Base-by-base conservation (phyloP, 2,329 filamentous ascomycete genomes). In the Microcyclosporella mali region DNA sequence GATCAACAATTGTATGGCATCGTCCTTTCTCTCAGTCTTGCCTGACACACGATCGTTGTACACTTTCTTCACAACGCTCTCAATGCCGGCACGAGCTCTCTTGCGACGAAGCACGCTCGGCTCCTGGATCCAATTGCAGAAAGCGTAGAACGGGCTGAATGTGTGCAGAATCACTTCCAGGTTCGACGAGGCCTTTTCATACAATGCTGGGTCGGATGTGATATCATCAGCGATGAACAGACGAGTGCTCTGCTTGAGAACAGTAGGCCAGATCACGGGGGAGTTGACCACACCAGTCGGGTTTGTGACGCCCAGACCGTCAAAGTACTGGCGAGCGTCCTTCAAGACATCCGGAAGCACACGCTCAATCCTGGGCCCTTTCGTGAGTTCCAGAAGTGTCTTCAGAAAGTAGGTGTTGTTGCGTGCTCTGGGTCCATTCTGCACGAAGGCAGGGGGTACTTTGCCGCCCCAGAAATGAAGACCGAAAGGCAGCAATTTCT, bases 221-320 rank as follows among this genome's bases (percentile, higher is more conserved):
- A 79, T 69, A 33, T 79, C 76, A 21, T 70, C 62, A 37, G 67
- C 66, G 6, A 72, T 74, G 1, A 79, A 65, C 3, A 68, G 71
- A 16, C 76, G 69, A 62, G 78, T 75, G 7, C 73, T 79, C 8
- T 79, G 64, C 53, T 70, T 66, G 57, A 73, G 79, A 1, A 79
- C 66, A 37, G 75, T 61, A 3, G 63, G 56, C 53, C 75, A 76
- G 36, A 78, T 62, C 12, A 21, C 29, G 51, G 78, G 78, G 0
- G 75, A 73, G 46, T 78, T 68, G 7, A 72, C 70, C 2, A 67
- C 56, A 9, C 62, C 63, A 9, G 50, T 50, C 33, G 40, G 40
- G 29, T 62, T 55, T 12, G 36, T 37, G 2, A 54, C 52, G 7
- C 56, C 58, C 11, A 75, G 62, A 6, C 46, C 50, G 9, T 69